Conservation (phyloP, 495 filamentous ascomycete species). For the Viridothelium virens region DNA sequence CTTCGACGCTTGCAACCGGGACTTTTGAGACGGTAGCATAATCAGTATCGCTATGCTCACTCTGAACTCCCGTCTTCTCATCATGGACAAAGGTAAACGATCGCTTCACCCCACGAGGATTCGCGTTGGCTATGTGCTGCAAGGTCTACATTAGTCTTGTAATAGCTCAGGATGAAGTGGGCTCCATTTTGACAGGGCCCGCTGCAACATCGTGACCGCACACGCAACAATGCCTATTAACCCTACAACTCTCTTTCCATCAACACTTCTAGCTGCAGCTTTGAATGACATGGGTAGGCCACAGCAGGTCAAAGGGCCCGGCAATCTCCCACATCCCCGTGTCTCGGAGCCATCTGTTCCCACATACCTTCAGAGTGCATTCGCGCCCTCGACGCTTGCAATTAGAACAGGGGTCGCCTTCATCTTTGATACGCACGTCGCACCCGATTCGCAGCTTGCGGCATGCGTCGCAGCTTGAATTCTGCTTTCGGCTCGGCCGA, state of each 20-base stretch:
- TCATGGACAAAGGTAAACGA: not conserved
- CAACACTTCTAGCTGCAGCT: not conserved
- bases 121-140: conserved; percentile 1
- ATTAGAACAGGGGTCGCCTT: not conserved
- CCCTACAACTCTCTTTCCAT: not conserved
- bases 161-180: not conserved
- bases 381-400: conserved; percentile 5
- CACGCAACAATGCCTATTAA: too few species aligned
- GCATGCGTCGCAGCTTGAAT: conserved; percentile 9
- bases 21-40: not conserved
- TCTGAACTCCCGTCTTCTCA: not conserved
- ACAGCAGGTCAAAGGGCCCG: too few species aligned
- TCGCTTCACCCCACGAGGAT: not conserved
- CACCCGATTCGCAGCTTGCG: conserved; percentile 9
- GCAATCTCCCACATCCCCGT: not conserved
- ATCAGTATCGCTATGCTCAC: not conserved
- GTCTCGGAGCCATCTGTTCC: not conserved
- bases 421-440: not conserved
- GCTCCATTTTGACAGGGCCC: not conserved
- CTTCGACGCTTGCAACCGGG: not conserved
- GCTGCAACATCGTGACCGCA: not conserved
- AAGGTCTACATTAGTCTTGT: not conserved
- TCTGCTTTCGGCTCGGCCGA: conserved; percentile 5
- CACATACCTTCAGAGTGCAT: conserved; percentile 6
- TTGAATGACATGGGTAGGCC: not conserved